Conservation (phyloP, 2,329 filamentous ascomycete genomes). For the Neofusicoccum sp. region DNA sequence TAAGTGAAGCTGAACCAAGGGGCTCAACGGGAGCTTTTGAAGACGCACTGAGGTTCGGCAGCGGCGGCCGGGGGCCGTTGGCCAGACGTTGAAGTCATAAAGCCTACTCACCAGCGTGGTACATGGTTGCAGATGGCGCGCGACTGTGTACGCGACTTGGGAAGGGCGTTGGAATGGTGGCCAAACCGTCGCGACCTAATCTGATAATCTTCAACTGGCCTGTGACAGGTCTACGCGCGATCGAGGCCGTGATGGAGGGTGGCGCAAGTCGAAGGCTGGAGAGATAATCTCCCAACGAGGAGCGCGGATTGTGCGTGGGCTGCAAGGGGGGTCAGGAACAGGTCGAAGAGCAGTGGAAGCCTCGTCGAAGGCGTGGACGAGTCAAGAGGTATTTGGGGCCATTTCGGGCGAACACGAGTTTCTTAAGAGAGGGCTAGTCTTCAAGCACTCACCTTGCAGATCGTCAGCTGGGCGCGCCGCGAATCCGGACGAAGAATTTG, state of each 20-base stretch:
- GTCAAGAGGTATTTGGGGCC: conserved; percentile 4
- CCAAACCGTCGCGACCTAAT: conserved; percentile 19
- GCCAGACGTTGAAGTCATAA: conserved; percentile 26
- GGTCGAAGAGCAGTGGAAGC: conserved; percentile 19
- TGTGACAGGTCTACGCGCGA: conserved; percentile 21
- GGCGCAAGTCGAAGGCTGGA: conserved; percentile 19
- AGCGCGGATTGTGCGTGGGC: conserved; percentile 28
- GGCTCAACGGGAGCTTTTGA: conserved; percentile 30
- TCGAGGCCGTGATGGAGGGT: conserved; percentile 24
- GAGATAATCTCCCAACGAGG: conserved; percentile 24
- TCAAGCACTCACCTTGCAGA: conserved; percentile 27
- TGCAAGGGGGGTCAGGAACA: conserved; percentile 29
- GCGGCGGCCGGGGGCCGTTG: conserved; percentile 16
- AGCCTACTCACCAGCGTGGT: conserved; percentile 31
- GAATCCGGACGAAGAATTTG: conserved; percentile 22
- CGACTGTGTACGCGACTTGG: conserved; percentile 34
- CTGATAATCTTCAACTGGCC: conserved; percentile 22
- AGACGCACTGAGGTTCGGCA: conserved; percentile 25
- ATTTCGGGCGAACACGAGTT: background rate
- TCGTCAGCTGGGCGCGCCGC: conserved; percentile 23
- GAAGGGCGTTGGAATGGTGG: conserved; percentile 37
- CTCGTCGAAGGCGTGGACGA: conserved; percentile 14
- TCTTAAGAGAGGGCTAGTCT: conserved; percentile 5
- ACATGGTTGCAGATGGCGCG: conserved; percentile 30
- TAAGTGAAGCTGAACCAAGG: conserved; percentile 19